Percentiles rank a stretch among this genome's conserved stretches.
Conservation (phyloP, 2,329 filamentous ascomycete genomes). For the Talaromyces sp. region DNA sequence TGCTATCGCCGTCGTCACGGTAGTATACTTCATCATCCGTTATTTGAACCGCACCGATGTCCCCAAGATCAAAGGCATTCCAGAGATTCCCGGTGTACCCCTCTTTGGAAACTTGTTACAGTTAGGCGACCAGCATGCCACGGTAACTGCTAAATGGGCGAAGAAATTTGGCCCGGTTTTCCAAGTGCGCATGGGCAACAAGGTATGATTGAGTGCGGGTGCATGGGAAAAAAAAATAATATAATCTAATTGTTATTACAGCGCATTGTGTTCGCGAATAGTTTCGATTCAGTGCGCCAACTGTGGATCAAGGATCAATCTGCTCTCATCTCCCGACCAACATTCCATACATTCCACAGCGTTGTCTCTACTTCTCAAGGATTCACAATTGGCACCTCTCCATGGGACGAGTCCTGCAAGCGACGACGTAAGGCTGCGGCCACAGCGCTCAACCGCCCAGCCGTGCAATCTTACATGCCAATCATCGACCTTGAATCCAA, state of each 20-base stretch:
- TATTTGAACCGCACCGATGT: conserved; percentile 56
- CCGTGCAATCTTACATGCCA: conserved; percentile 77
- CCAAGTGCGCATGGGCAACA: conserved; percentile 69
- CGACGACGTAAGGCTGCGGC: conserved; percentile 74
- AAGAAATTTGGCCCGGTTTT: conserved; percentile 67
- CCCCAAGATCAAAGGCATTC: conserved; percentile 63
- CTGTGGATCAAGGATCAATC: conserved; percentile 81
- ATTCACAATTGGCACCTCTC: conserved; percentile 80
- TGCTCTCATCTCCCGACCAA: conserved; percentile 74
- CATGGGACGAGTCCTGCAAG: conserved; percentile 83
- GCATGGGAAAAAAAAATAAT: neutral
- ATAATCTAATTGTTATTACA: conserved; percentile 27
- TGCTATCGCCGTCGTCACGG: conserved; percentile 37
- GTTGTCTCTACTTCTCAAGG: conserved; percentile 76
- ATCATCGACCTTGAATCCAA: conserved; percentile 78
- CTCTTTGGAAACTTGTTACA: conserved; percentile 66
- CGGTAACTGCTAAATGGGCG: conserved; percentile 59
- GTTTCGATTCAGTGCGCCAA: conserved; percentile 70
- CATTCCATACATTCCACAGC: conserved; percentile 78
- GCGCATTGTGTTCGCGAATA: conserved; percentile 77
- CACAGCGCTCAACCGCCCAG: conserved; percentile 74
- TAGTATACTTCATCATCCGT: conserved; percentile 44
- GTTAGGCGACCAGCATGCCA: conserved; percentile 61
- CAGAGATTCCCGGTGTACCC: conserved; percentile 64
- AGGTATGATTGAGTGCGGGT: conserved; percentile 47